These are phyloP conservation scores for Leucaena leucocephala DNA, from an alignment of 306 rosid species.

Conservation along the genomic window DNA sequence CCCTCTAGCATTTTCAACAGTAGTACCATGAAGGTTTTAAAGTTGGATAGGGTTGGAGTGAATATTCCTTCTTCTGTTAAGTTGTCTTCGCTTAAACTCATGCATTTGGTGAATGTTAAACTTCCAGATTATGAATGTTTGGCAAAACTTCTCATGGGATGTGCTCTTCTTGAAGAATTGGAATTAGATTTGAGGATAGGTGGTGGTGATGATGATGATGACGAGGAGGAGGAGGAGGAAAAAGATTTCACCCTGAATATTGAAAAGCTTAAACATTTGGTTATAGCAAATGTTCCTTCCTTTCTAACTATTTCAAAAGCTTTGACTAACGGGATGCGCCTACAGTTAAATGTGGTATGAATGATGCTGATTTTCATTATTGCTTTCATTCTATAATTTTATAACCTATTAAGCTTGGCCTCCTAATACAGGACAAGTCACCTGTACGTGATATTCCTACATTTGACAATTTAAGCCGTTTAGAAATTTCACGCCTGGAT, in stretches of 20 bases:
- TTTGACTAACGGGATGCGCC: background rate
- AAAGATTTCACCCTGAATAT: background rate
- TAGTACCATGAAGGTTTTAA: background rate
- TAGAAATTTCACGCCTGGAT: background rate
- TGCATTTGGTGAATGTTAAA: background rate
- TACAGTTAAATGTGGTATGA: background rate
- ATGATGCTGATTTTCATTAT: background rate
- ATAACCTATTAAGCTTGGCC: background rate
- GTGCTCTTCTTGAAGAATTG: background rate
- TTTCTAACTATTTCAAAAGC: background rate
- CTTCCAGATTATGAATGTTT: background rate
- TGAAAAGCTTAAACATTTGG: slow-evolving; percentile 1
- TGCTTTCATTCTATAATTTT: background rate
- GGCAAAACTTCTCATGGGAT: background rate
- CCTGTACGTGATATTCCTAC: background rate
- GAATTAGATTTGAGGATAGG: background rate
- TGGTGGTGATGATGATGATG: background rate
- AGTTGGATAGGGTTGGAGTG: background rate
- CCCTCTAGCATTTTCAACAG: background rate
- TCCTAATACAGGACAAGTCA: background rate
- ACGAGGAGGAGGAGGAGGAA: background rate
- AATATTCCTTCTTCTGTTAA: background rate
- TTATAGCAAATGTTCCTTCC: background rate
- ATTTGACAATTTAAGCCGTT: background rate
- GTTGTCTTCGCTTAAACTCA: background rate